Percentiles rank a stretch among this genome's conserved stretches.
Evolutionary conservation across 148 eudicot genomes (phyloP).

Genomic region (Oxyria digyna): DNA sequence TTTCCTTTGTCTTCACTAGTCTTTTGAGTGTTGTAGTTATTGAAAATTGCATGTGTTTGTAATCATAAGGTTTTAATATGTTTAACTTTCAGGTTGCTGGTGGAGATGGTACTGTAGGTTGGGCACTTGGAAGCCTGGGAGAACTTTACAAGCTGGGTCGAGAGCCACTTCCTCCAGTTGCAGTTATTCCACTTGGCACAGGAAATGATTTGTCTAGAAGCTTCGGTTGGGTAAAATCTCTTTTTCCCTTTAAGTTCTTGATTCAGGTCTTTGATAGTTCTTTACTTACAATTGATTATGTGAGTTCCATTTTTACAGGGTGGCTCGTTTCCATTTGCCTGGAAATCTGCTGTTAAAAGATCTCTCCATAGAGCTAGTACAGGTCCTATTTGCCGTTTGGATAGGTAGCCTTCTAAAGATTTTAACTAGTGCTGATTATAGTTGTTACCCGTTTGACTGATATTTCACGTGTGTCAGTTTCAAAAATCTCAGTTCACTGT

Average conservation of each 20-base stretch:
- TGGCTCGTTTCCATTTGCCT: conserved; percentile 91
- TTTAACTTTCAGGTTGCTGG: conserved; percentile 63
- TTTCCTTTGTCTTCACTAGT: not conserved
- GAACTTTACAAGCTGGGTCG: conserved; percentile 67
- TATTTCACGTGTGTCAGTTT: not conserved
- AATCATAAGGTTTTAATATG: not conserved
- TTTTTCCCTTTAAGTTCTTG: conserved; percentile 10
- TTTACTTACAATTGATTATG: not conserved
- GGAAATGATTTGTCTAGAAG: conserved; percentile 96
- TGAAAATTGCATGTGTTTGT: not conserved
- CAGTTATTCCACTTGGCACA: conserved; percentile 92
- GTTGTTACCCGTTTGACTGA: not conserved
- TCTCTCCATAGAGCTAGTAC: conserved; percentile 51
- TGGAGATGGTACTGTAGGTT: conserved; percentile 98
- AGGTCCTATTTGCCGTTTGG: conserved; percentile 47
- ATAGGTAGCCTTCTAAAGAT: conserved; percentile 38
- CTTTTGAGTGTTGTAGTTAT: not conserved
- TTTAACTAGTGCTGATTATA: not conserved
- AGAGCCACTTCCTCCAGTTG: conserved; percentile 80
- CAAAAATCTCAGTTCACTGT: not conserved
- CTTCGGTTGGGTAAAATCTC: conserved; percentile 78
- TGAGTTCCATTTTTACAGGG: conserved; percentile 24
- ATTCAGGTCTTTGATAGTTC: not conserved
- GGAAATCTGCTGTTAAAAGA: conserved; percentile 84
- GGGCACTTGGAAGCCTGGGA: conserved; percentile 93